phyloP scores from a whole-genome alignment of 176 grass and related monocot genomes.

The Oryza longistaminata region DNA sequence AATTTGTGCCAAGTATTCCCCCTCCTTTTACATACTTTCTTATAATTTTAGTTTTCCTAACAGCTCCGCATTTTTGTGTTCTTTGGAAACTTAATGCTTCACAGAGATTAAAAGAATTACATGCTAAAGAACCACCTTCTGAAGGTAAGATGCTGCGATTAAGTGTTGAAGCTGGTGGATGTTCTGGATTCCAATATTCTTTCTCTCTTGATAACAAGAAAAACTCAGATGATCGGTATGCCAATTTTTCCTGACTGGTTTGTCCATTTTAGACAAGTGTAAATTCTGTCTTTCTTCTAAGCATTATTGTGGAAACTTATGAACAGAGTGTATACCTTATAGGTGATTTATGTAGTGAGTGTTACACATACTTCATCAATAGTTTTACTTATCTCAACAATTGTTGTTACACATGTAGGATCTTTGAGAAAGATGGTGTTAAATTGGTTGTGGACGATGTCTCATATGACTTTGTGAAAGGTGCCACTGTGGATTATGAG shows the following conservation, averaged over 20 bases:
- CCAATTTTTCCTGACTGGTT: background rate
- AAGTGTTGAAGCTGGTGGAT: slow-evolving; percentile 86
- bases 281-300: background rate
- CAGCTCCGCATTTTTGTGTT: background rate
- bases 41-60: background rate
- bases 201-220: slow-evolving; percentile 71
- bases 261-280: background rate
- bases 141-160: slow-evolving; percentile 83
- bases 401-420: slow-evolving; percentile 40
- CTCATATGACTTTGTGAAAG: slow-evolving; percentile 96
- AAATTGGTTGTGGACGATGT: slow-evolving; percentile 82
- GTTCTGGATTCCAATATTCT: slow-evolving; percentile 89
- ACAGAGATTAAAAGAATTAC: slow-evolving; percentile 84
- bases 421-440: slow-evolving; percentile 83
- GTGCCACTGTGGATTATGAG: slow-evolving; percentile 78
- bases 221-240: slow-evolving; percentile 47
- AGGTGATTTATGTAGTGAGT: background rate
- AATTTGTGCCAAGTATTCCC: background rate
- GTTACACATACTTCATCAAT: background rate
- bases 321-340: background rate
- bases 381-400: background rate
- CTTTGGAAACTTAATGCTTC: slow-evolving; percentile 22
- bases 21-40: background rate
- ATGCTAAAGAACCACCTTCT: slow-evolving; percentile 50
- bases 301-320: background rate